phyloP scores from a whole-genome alignment of 164 flowering plant species.

The Litsea cubeba region DNA sequence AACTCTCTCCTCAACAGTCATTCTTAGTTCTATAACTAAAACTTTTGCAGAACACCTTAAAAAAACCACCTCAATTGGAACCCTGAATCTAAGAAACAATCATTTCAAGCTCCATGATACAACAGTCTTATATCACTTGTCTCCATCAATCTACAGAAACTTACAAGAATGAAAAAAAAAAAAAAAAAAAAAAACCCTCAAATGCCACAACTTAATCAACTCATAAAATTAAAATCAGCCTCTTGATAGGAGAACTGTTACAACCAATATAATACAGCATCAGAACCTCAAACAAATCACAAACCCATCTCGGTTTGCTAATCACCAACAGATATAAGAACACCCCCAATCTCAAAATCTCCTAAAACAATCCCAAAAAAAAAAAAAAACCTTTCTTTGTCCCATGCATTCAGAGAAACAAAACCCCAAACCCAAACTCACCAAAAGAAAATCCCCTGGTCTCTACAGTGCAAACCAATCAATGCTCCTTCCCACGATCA shows the following conservation, averaged over 20 bases:
- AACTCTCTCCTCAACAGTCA: slow-evolving; percentile 27
- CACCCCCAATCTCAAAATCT: not conserved
- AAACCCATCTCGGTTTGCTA: not conserved
- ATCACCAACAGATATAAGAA: not conserved
- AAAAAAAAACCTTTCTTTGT: too few relatives aligned
- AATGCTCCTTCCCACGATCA: not conserved
- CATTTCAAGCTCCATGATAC: not conserved
- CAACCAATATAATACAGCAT: too few relatives aligned
- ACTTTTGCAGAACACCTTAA: not conserved
- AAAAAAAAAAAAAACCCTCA: not conserved
- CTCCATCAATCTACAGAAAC: not conserved
- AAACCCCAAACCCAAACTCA: not conserved
- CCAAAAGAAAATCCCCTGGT: not conserved
- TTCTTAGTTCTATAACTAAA: not conserved
- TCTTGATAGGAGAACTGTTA: not conserved
- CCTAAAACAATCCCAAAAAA: not conserved
- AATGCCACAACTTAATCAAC: not conserved
- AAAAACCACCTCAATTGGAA: not conserved
- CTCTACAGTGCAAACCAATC: not conserved
- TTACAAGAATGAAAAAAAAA: not conserved
- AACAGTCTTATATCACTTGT: not conserved
- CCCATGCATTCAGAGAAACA: not conserved
- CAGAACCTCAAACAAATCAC: not conserved
- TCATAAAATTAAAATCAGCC: not conserved
- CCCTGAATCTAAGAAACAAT: not conserved